Evolutionary conservation across 2,329 filamentous ascomycete species (phyloP), one percentile per base, ranked within the genome.

Genomic region (Fusarium fujikuroi): DNA sequence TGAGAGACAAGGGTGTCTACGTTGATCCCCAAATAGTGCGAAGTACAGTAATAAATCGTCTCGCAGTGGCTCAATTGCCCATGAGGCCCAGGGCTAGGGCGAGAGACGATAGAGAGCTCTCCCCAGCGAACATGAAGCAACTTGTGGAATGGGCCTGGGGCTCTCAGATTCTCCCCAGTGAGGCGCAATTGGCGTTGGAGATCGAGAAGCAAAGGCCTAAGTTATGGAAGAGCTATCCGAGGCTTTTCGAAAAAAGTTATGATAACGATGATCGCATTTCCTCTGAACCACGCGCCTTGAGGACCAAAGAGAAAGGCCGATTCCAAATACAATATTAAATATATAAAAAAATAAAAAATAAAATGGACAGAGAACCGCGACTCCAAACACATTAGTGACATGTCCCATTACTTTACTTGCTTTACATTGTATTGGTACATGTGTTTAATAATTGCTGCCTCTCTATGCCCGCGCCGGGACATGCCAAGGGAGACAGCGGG

Each of bases 61-160:
- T 83, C 30, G 76, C 75, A 11, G 57, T 81, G 7, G 78, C 75
- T 28, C 63, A 78, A 44, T 54, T 81, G 4, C 78, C 80, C 34
- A 76, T 77, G 16, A 76, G 79, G 30, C 62, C 54, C 9, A 77
- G 75, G n/a, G 69, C 78, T 34, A 76, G 78, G 34, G 71, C 72
- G 12, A 77, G 82, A 61, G 80, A 82, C 49, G 66, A 66, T 19
- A 73, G 79, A 46, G 81, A 83, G 66, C 66, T 82, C 36, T 78
- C 79, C 1, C 50, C 75, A 9, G 68, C 74, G n/a, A 73, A 72
- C n/a, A 52, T 83, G 40, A 81, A 82, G 71, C 39, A 40, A 16
- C 64, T 82, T 9, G 67, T 81, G n/a, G 79, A 83, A 37, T 63
- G 77, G 39, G 81, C 81, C 5, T 83, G 81, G 81, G 81, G 81